A percentile compares a stretch with the other conserved stretches of the same genome.
Conservation (phyloP, 345 rosid genomes). For the Lumnitzera littorea region DNA sequence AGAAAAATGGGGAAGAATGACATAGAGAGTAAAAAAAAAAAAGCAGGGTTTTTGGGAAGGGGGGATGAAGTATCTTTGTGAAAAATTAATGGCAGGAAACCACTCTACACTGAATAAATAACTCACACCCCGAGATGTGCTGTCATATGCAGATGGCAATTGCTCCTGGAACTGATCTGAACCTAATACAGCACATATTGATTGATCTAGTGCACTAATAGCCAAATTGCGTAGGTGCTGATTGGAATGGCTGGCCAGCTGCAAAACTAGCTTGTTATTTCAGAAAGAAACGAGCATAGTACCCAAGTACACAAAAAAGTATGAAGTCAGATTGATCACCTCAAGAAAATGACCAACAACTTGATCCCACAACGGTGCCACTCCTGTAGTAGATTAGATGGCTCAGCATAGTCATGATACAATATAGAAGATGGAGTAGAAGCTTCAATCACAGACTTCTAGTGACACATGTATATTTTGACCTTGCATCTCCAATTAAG, state of each 20-base stretch:
- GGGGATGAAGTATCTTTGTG: neutral
- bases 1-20: slow-evolving; percentile 12
- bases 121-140: slow-evolving; percentile 50
- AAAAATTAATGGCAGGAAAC: neutral
- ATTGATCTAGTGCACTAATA: slow-evolving; percentile 89
- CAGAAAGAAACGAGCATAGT: slow-evolving; percentile 14
- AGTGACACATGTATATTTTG: neutral
- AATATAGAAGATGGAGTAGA: neutral
- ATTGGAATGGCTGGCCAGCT: slow-evolving; percentile 87
- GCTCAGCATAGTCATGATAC: neutral
- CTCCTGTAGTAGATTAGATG: slow-evolving; percentile 42
- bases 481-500: too few species aligned
- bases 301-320: slow-evolving; percentile 14
- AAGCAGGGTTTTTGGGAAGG: too few species aligned
- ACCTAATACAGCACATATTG: slow-evolving; percentile 88
- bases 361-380: slow-evolving; percentile 90
- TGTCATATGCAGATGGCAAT: slow-evolving; percentile 30
- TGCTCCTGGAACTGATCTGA: slow-evolving; percentile 66
- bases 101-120: slow-evolving; percentile 9
- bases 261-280: slow-evolving; percentile 32
- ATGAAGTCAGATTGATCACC: slow-evolving; percentile 34
- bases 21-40: slow-evolving; percentile 2
- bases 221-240: slow-evolving; percentile 77
- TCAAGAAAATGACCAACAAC: slow-evolving; percentile 86
- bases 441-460: neutral